Conservation (phyloP, 2,329 filamentous ascomycete genomes). For the Penicillium carneum region DNA sequence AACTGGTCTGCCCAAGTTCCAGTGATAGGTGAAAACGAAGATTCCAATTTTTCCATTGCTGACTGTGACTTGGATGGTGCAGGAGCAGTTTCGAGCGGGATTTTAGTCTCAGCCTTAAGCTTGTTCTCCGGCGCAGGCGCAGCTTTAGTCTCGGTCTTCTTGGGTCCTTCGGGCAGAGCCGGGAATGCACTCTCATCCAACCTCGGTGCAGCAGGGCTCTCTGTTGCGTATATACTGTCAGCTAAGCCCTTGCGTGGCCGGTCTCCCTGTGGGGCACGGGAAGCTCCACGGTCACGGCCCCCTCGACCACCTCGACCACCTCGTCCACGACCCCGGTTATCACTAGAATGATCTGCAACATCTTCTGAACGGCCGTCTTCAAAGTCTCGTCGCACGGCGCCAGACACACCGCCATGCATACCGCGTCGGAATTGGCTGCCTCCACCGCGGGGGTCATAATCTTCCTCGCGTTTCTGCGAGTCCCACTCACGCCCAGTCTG, state of each 20-base stretch:
- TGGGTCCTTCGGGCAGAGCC: slow-evolving; percentile 41
- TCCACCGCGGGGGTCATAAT: slow-evolving; percentile 55
- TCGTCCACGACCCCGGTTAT: slow-evolving; percentile 43
- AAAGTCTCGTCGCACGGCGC: slow-evolving; percentile 42
- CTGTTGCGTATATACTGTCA: slow-evolving; percentile 26
- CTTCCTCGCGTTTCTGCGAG: slow-evolving; percentile 65
- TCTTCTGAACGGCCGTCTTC: slow-evolving; percentile 38
- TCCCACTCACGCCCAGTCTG: slow-evolving; percentile 69
- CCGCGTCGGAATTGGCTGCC: slow-evolving; percentile 58
- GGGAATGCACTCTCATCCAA: slow-evolving; percentile 47
- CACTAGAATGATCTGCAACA: slow-evolving; percentile 30
- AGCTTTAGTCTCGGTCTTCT: slow-evolving; percentile 30
- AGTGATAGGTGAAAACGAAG: slow-evolving; percentile 40
- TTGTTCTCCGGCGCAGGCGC: slow-evolving; percentile 10
- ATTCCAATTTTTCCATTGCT: slow-evolving; percentile 36
- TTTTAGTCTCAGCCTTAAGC: not conserved
- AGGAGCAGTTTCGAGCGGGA: not conserved
- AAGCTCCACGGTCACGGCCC: slow-evolving; percentile 38
- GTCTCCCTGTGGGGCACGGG: slow-evolving; percentile 38
- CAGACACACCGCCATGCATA: slow-evolving; percentile 60
- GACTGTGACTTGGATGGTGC: slow-evolving; percentile 14
- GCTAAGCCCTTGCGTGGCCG: slow-evolving; percentile 29
- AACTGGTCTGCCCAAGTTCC: slow-evolving; percentile 48
- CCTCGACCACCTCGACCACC: slow-evolving; percentile 36
- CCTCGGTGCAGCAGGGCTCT: slow-evolving; percentile 28